Conservation (phyloP, 2,329 filamentous ascomycete genomes). For the Fusarium aywerte region DNA sequence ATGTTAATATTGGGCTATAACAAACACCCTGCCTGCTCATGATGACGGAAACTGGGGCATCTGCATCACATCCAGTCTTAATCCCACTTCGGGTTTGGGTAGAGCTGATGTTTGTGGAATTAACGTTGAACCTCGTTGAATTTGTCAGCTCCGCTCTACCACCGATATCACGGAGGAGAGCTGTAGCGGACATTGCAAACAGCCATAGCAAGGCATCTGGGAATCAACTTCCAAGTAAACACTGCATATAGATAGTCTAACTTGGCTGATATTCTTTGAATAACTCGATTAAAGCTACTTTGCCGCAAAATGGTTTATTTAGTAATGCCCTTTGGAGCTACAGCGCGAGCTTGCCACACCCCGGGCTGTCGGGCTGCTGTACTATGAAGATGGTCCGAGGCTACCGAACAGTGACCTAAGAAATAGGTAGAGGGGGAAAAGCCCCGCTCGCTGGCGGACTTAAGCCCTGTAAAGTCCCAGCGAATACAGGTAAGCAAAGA, state of each 20-base stretch:
- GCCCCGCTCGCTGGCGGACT: conserved; percentile 40
- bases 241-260: too few relatives aligned
- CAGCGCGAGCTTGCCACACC: conserved; percentile 23
- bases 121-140: conserved; percentile 22
- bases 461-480: conserved; percentile 40
- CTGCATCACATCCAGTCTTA: conserved; percentile 15
- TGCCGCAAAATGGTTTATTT: not conserved
- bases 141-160: conserved; percentile 31
- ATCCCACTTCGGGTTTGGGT: conserved; percentile 27
- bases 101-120: conserved; percentile 12
- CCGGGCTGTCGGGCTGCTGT: conserved; percentile 31
- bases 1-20: not conserved
- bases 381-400: conserved; percentile 38
- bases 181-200: not conserved
- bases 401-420: conserved; percentile 21
- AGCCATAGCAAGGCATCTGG: not conserved
- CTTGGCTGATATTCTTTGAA: not conserved
- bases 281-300: not conserved
- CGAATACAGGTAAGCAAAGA: conserved; percentile 15
- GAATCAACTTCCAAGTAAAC: not conserved
- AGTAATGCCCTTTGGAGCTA: conserved; percentile 8
- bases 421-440: not conserved
- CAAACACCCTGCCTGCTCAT: conserved; percentile 1
- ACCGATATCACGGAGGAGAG: not conserved
- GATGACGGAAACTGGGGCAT: conserved; percentile 24